These are phyloP conservation scores for Fusarium pseudocircinatum DNA, from an alignment of 2,329 filamentous ascomycete species.

Conservation along the genomic window DNA sequence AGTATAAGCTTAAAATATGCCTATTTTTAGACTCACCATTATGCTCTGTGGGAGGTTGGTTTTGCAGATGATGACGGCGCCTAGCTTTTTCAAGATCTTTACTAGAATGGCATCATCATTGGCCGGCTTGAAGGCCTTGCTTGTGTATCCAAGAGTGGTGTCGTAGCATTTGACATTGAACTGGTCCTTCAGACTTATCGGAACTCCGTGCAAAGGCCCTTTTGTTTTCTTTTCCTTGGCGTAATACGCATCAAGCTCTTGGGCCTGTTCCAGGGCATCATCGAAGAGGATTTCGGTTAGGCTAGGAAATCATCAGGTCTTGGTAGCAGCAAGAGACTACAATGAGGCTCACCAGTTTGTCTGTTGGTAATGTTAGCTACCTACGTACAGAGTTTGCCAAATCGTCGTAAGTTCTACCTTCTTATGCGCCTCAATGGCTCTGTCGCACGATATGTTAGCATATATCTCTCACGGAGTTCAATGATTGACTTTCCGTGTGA, in stretches of 20 bases:
- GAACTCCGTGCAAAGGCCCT: conserved; percentile 37
- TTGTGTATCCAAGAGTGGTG: conserved; percentile 67
- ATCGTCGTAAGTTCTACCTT: background rate
- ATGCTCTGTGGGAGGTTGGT: conserved; percentile 32
- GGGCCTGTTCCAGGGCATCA: conserved; percentile 28
- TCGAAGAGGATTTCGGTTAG: conserved; percentile 32
- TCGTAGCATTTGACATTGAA: conserved; percentile 69
- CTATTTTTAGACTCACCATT: background rate
- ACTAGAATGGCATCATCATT: conserved; percentile 59
- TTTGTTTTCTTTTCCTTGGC: background rate
- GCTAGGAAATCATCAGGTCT: background rate
- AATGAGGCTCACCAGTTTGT: conserved; percentile 17
- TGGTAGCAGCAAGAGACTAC: background rate
- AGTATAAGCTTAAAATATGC: fast-evolving
- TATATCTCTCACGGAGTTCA: fast-evolving
- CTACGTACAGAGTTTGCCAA: fast-evolving
- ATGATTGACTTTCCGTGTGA: background rate
- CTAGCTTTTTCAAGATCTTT: conserved; percentile 57
- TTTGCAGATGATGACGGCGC: conserved; percentile 60
- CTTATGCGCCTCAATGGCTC: conserved; percentile 18
- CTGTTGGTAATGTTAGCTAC: background rate
- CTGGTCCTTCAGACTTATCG: conserved; percentile 61
- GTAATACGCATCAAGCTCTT: conserved; percentile 17
- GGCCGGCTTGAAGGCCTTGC: conserved; percentile 59
- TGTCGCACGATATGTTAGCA: background rate